Evolutionary conservation across 1,284 basidiomycete genomes (phyloP).

Genomic region (Rhodotorula sp.): DNA sequence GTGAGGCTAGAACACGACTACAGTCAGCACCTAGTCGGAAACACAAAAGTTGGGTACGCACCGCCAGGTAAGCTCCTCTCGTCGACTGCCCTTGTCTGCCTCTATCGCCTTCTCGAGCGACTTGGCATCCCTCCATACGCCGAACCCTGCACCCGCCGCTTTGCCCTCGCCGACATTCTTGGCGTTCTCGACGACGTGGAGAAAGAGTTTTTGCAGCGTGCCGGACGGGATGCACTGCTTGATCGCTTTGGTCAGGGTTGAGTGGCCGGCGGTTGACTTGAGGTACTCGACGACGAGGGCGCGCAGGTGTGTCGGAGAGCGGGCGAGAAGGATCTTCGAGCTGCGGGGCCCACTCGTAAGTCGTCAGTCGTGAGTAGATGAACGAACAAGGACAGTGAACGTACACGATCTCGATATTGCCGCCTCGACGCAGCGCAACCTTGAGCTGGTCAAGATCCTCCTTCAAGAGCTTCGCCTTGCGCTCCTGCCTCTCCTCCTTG

Average conservation of each 20-base stretch:
- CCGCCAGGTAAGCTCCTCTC: slow-evolving; percentile 32
- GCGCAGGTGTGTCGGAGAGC: slow-evolving; percentile 31
- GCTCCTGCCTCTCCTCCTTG: slow-evolving; percentile 2
- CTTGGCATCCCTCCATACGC: slow-evolving; percentile 35
- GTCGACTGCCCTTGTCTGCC: slow-evolving; percentile 2
- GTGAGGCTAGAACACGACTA: slow-evolving; percentile 10
- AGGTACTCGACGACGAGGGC: slow-evolving; percentile 27
- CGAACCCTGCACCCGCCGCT: background rate
- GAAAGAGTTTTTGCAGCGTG: slow-evolving; percentile 17
- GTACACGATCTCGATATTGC: slow-evolving; percentile 34
- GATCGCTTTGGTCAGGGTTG: slow-evolving; percentile 34
- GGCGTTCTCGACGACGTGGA: slow-evolving; percentile 30
- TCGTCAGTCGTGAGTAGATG: too few relatives aligned
- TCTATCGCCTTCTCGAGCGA: slow-evolving; percentile 17
- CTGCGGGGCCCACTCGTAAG: background rate
- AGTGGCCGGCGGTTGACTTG: slow-evolving; percentile 20
- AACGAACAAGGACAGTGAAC: background rate
- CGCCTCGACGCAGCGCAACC: slow-evolving; percentile 31
- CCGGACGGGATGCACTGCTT: slow-evolving; percentile 28
- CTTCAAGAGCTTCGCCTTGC: slow-evolving; percentile 10
- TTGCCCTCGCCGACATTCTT: slow-evolving; percentile 10
- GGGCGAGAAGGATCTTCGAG: slow-evolving; percentile 35
- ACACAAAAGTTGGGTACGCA: background rate
- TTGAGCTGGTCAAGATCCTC: slow-evolving; percentile 39
- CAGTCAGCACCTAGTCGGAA: background rate